Evolutionary conservation across 495 filamentous ascomycete species (phyloP), one percentile per base, ranked within the genome.

Genomic region (Tuber calosporum): DNA sequence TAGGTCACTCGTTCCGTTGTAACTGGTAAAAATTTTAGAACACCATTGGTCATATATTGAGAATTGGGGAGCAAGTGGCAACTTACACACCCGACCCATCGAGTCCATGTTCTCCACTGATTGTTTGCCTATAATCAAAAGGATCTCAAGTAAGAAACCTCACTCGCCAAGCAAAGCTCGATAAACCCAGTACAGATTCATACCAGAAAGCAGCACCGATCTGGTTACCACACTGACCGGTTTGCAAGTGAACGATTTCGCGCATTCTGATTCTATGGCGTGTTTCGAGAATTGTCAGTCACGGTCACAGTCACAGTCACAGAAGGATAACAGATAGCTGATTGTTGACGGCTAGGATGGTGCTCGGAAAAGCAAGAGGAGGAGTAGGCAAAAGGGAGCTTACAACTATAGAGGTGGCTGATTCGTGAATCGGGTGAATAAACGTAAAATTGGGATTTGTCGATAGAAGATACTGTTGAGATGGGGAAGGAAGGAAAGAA

Each of bases 171-270:
- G 13, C 34, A 13, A 62, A 34, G 53, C 53, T 62, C 5, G 53
- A 19, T 62, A 34, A 71, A 66, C 48, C 71, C 75, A 69, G 71
- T 74, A 69, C 17, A 74, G 78, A 66, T 72, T 87, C 88, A 75
- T 84, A 92, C 91, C 96, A 99, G 90, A 99, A 99, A 85, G 95
- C 96, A 87, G 95, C 95, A 92, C 95, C 96, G 81, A 98, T 97
- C 92, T 99, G 95, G 92, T 99, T 98, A 89, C 96, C 96, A 86
- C 93, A 96, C 90, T 99, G 95, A 86, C 96, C 95, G 86, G 95
- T 98, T 86, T 99, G 96, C 81, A 99, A 93, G 86, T 92, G 90
- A 84, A 99, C 93, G 83, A 96, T 96, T 88, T 96, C 93, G 90
- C 93, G 93, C 93, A 96, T 96, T 80, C 85, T 90, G 86, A 71